Evolutionary conservation across 768 basidiomycete genomes (phyloP), one percentile per base, ranked within the genome.

Genomic region (Steccherinum ochraceum): DNA sequence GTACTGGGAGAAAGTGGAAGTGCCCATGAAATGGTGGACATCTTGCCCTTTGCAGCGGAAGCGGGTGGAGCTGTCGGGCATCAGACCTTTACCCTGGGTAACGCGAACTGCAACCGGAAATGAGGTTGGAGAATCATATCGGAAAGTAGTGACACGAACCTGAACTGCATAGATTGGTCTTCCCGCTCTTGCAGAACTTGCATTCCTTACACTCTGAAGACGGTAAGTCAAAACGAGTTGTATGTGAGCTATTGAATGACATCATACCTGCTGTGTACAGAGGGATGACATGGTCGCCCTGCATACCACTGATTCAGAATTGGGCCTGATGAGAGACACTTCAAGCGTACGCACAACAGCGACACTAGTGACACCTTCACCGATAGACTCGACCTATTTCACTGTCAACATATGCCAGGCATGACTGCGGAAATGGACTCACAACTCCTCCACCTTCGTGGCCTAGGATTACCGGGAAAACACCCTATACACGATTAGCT

Each of bases 1-100:
- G 75, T 98, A 99, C 67, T 98, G 94, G n/a, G 95, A 96, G 75
- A 99, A 99, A 2, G 96, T 95, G 25, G 95, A 98, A 23, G 88
- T 92, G 40, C 96, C 96, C 96, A 98, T 99, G 61, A 99, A 99
- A 68, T 98, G 95, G 64, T 84, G 76, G 59, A 99, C 78, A 43
- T 84, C 75, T 69, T 95, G 72, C 25, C 94, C 96, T 52, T 88
- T 89, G 70, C 84, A 81, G 46, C 81, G 86, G 83, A 99, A 99
- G 45, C 96, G 90, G 46, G 76, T 77, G 10, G 84, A 85, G 49
- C 78, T 82, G 62, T 98, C 93, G 26, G 95, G 91, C 94, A 99
- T 96, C 20, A 95, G 64, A 49, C 96, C 96, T 64, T 89, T 78
- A 13, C 96, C 96, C 67, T 96, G 94, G 0, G 93, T 96, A 10